Base-by-base conservation (phyloP, 1,139 yeast species). In the Debaryomyces robertsiae region DNA sequence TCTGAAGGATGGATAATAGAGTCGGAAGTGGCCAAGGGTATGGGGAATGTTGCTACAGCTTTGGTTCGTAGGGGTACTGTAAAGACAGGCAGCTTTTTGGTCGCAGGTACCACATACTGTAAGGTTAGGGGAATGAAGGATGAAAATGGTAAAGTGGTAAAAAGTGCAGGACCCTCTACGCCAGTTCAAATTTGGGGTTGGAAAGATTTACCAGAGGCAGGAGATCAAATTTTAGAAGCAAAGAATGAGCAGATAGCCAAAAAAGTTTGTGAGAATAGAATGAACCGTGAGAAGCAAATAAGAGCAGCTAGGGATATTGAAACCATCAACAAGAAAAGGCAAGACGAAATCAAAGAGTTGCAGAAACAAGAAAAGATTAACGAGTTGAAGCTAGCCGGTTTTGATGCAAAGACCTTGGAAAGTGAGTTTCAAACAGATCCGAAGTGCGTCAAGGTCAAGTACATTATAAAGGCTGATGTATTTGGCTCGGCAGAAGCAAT, bases 171-270 rank as follows among this genome's bases (percentile, higher is more conserved):
- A 0, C 98, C 99, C 0, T 86, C 97, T 0, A 83, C 87, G 2
- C 97, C 98, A 0, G 95, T 89, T 1, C 95, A 90, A 54, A 74
- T 93, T 4, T 77, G 90, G 63, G 98, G 99, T 0, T 93, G 98
- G 98, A 90, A 87, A 56, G 93, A 83, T 30, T 66, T 90, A 34
- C 98, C 98, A 0, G 87, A 81, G 39, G 94, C 96, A 15, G 99
- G 99, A 2, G 96, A 90, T 48, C 81, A 80, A 50, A 81, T 87
- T 1, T 60, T 93, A 6, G 85, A 89, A 57, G 95, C 95, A 6
- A 75, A 77, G 44, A 77, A 69, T 49, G 98, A 91, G 57, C 73
- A 77, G 23, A 61, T 72, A 31, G 96, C 96, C 9, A 91, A 88
- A 53, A 81, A 80, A 50, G 95, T 85, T 5, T 73, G 83, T 13